These are phyloP conservation scores for Dissoconium aciculare DNA, from an alignment of 2,329 filamentous ascomycete genomes.

Conservation along the genomic window DNA sequence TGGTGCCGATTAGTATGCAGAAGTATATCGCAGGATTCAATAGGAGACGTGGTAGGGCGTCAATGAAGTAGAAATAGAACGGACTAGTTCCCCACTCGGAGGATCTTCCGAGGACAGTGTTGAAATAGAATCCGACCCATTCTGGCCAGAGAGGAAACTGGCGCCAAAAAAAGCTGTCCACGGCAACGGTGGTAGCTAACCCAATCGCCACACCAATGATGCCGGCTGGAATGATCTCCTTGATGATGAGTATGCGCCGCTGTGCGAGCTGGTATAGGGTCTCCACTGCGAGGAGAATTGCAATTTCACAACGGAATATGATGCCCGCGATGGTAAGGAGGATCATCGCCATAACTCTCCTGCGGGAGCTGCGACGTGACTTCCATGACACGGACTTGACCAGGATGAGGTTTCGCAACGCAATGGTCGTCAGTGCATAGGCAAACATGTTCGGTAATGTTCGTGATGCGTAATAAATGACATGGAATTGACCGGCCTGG, in stretches of 20 bases:
- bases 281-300: constrained; percentile 58
- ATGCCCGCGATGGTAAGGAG: constrained; percentile 67
- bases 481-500: constrained; percentile 75
- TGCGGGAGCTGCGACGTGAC: constrained; percentile 25
- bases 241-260: constrained; percentile 38
- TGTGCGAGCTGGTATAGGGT: constrained; percentile 48
- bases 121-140: constrained; percentile 77
- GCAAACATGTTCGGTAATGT: constrained; percentile 96
- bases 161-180: constrained; percentile 95
- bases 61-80: constrained; percentile 74
- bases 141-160: constrained; percentile 68
- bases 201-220: constrained; percentile 49
- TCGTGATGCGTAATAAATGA: constrained; percentile 81
- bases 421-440: constrained; percentile 61
- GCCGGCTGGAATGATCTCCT: constrained; percentile 51
- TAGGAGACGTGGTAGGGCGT: constrained; percentile 66
- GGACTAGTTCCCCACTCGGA: constrained; percentile 78
- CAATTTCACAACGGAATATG: constrained; percentile 80
- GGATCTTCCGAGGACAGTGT: constrained; percentile 69
- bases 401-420: constrained; percentile 40
- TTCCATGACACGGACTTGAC: constrained; percentile 27
- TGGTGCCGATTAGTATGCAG: constrained; percentile 35
- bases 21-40: constrained; percentile 58
- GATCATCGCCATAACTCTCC: constrained; percentile 51
- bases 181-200: constrained; percentile 51